Evolutionary conservation across 1,139 yeast genomes (phyloP), one percentile per base, ranked within the genome.

Genomic region (Blastobotrys apis): DNA sequence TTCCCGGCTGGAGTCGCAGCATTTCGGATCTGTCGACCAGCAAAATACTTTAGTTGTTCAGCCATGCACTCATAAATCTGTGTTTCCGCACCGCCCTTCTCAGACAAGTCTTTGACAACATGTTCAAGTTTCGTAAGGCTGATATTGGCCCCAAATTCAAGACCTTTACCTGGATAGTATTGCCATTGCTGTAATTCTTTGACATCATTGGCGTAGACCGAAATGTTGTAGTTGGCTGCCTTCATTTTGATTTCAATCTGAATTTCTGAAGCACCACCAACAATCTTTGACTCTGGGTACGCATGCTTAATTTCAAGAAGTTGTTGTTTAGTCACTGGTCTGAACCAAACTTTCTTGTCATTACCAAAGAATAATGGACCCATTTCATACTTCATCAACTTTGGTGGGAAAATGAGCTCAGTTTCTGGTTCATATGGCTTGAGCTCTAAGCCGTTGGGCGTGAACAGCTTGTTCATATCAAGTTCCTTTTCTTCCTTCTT

Each of bases 1-100:
- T 69, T 69, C 23, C 75, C 75, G 0, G 75, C 74, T 1, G 75
- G 71, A 5, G 74, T 71, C 12, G 74, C 75, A 5, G 69, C 75
- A 47, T 71, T 71, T 40, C 75, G 63, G 41, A 71, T 70, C 49
- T 72, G 75, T 22, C 74, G 61, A 1, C 75, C 75, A 1, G 75
- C 75, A 55, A 71, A 71, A 49, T 66, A 64, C 53, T 69, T 69
- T 41, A 71, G 58, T 50, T 71, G 75, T 23, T 62, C 57, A n/a
- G 64, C 58, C 31, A 71, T 66, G 15, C 68, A 67, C 15, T 52
- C 42, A 49, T 51, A 71, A 8, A 66, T 65, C 50, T 69, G 71
- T 4, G 66, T 59, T 3, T 44, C 39, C 5, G 47, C 44, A 4
- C 55, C 57, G 10, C 57, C 42, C 19, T 47, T 35, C 10, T 53